phyloP scores from a whole-genome alignment of 257 asterid species.

The Eucommia ulmoides region DNA sequence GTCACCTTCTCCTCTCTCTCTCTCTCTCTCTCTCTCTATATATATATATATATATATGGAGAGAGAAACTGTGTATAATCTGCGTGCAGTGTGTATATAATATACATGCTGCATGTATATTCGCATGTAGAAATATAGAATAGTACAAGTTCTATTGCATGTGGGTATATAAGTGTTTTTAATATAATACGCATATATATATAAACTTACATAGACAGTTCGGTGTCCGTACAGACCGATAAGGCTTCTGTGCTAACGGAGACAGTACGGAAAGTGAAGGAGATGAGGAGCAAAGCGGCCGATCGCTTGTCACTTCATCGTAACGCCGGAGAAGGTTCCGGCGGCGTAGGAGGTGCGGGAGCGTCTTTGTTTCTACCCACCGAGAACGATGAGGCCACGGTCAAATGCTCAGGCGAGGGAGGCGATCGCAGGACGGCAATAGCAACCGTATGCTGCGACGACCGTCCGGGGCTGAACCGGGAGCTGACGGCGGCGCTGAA shows the following conservation, averaged over 20 bases:
- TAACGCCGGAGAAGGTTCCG: slow-evolving; percentile 1
- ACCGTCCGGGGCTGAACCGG: slow-evolving; percentile 16
- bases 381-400: slow-evolving; percentile 20
- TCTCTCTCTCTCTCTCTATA: not conserved
- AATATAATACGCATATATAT: no score
- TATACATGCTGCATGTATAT: no score
- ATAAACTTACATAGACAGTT: not conserved
- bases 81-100: no score
- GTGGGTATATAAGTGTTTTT: no score
- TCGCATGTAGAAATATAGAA: no score
- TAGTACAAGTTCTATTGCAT: no score
- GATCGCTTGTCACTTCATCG: not conserved
- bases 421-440: slow-evolving; percentile 1
- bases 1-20: not conserved
- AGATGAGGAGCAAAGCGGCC: slow-evolving; percentile 17
- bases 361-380: slow-evolving; percentile 17
- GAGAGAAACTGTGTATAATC: no score
- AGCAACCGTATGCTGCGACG: slow-evolving; percentile 24
- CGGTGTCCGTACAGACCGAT: slow-evolving; percentile 16
- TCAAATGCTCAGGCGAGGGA: slow-evolving; percentile 1
- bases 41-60: not conserved
- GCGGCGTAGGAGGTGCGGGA: not conserved
- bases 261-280: slow-evolving; percentile 18
- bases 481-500: slow-evolving; percentile 15
- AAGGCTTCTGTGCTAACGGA: slow-evolving; percentile 25